Conservation (phyloP, 352 stramenopile genomes). For the Phytophthora brassicae region DNA sequence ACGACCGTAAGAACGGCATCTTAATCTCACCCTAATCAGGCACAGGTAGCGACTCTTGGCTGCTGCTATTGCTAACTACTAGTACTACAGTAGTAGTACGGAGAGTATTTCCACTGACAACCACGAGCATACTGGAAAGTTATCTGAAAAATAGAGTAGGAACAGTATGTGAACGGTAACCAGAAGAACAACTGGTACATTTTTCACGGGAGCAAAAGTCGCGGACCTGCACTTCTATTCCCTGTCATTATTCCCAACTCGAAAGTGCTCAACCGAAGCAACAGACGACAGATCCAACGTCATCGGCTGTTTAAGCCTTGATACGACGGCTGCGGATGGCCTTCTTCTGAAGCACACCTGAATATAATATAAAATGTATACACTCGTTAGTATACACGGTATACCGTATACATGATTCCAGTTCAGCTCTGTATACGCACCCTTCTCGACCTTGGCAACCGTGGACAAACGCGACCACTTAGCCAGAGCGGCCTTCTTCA, state of each 20-base stretch:
- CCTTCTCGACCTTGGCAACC: constrained; percentile 89
- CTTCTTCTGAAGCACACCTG: constrained; percentile 80
- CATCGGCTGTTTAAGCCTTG: constrained; percentile 68
- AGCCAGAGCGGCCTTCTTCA: constrained; percentile 83
- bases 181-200: constrained; percentile 21
- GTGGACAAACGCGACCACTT: constrained; percentile 87
- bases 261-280: constrained; percentile 21
- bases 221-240: constrained; percentile 43
- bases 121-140: no score
- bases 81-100: no score
- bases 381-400: background rate
- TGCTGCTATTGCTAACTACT: background rate
- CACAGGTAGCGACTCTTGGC: constrained; percentile 22
- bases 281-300: constrained; percentile 17
- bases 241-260: constrained; percentile 55
- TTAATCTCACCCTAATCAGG: background rate
- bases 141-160: no score
- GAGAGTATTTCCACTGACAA: no score
- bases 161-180: background rate
- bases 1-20: constrained; percentile 48
- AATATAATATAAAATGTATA: background rate
- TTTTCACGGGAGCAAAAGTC: constrained; percentile 35
- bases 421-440: constrained; percentile 29
- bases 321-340: constrained; percentile 79
- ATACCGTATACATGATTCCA: background rate